Evolutionary conservation across 2,329 filamentous ascomycete species (phyloP), one percentile per base, ranked within the genome.

Genomic region (Penicillium sp.): DNA sequence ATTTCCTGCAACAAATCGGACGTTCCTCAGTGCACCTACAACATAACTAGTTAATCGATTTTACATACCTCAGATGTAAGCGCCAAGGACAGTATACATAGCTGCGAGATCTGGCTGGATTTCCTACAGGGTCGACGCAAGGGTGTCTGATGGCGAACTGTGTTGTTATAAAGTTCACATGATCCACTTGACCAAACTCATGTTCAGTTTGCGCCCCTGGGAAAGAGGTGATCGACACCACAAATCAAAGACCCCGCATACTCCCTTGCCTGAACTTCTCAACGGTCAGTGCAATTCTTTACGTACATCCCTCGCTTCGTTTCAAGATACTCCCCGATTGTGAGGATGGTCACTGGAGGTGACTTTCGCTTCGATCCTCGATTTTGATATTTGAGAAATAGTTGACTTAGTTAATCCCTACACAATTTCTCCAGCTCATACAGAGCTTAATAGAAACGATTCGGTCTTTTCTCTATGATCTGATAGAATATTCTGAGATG

Each of bases 181-280:
- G 43, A 14, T 53, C n/a, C 50, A 35, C 35, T 47, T 39, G 1
- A 14, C n/a, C 18, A 34, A 47, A 35, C 16, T 42, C 50, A 30
- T 11, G 30, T 42, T 35, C 29, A 23, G 19, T 53, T 34, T 45
- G n/a, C 53, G 34, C 41, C 29, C 42, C 18, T 26, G 35, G 16
- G n/a, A 36, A 36, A 44, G n/a, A 8, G 38, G 32, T 32, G 44
- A 42, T 50, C 47, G 16, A 43, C 30, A 19, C 26, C 38, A 26
- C 29, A 41, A 7, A n/a, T 34, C 23, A 5, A 3, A 29, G 42
- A 9, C 6, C 35, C 40, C 39, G 43, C 39, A 40, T 26, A 27
- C 13, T 36, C 56, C 56, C 51, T 55, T 61, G 34, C 52, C 39
- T 56, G 10, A 18, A 29, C 40, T 39, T 45, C 18, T 19, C 16